Evolutionary conservation across 192 early-diverging fungal species (phyloP), one percentile per base, ranked within the genome.

Genomic region (Phycomyces blakesleeanus): DNA sequence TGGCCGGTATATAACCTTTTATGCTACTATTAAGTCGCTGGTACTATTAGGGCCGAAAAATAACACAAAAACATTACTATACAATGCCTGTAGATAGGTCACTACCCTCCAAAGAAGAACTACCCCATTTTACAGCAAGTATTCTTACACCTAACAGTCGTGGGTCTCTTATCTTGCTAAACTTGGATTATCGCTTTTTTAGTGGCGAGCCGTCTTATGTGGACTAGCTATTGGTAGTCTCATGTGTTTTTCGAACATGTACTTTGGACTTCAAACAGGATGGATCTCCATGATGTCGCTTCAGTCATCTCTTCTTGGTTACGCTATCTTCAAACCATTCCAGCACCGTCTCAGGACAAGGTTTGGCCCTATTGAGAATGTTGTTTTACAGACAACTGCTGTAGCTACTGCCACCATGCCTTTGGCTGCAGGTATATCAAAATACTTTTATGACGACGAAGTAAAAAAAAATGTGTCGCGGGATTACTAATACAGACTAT

Each of bases 401-500:
- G 89, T 91, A 14, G 93, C 93, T 22, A 91, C 91, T 14, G 91
- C 87, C 8, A 89, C 93, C 0, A 92, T 93, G 87, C 92, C 91
- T 9, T 76, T 93, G 14, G 81, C 86, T 27, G 89, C 86, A 37
- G 73, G 73, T 74, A 66, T 12, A 22, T 38, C 39, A 25, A 29
- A 37, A 27, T 20, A 47, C 18, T 22, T n/a, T n/a, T n/a, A n/a
- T n/a, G n/a, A n/a, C n/a, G n/a, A n/a, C n/a, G n/a, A n/a, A n/a
- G n/a, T n/a, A n/a, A n/a, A n/a, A n/a, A 5, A 18, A 11, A 24
- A 18, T 50, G 18, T 11, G n/a, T n/a, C n/a, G n/a, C 18, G 5
- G 15, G 12, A 18, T 18, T 47, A 47, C 44, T 47, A 47, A 14
- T n/a, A 47, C 18, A 14, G 18, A 2, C 29, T 34, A 34, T 34